Evolutionary conservation across 2,329 filamentous ascomycete species (phyloP), one percentile per base, ranked within the genome.

Genomic region (Myriangium duriaei): DNA sequence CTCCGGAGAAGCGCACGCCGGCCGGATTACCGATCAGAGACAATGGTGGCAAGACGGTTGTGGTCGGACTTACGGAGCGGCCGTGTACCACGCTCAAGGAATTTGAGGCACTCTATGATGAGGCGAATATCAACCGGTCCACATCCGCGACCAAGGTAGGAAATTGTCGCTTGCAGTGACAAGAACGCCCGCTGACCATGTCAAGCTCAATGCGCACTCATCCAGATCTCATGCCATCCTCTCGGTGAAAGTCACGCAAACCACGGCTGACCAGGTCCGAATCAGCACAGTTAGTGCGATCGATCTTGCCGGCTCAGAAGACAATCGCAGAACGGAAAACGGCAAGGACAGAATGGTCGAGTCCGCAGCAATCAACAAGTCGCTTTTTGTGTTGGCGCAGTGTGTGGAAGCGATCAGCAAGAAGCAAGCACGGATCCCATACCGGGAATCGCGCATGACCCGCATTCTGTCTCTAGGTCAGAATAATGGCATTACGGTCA

Each of bases 301-400:
- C 57, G 88, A 96, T 61, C 69, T 96, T 50, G 88, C 88, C 40
- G 88, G 88, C 29, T 95, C 87, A 1, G 91, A 96, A 60, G 88
- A 96, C 59, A 96, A 96, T 57, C 74, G 88, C 34, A 71, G 88
- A 34, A 96, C 88, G 0, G 88, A 94, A 37, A 96, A 96, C 58
- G 85, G 79, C 51, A 91, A 87, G 57, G 86, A 94, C 58, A 73
- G 88, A 16, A 68, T 96, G 55, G 74, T 94, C n/a, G 88, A 96
- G 60, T 94, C 86, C 28, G 86, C 88, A 0, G 88, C 84, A 52
- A 96, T 96, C 67, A 96, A 96, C 70, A 96, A 95, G 64, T 92
- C 84, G 46, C 68, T 96, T 5, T 96, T 96, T 52, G 87, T 95
- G 12, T 65, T 96, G 34, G 88, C 85, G 30, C 86, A 94, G 57